Conservation (phyloP, 208 protist genomes). For the Wallacemonas sp. region DNA sequence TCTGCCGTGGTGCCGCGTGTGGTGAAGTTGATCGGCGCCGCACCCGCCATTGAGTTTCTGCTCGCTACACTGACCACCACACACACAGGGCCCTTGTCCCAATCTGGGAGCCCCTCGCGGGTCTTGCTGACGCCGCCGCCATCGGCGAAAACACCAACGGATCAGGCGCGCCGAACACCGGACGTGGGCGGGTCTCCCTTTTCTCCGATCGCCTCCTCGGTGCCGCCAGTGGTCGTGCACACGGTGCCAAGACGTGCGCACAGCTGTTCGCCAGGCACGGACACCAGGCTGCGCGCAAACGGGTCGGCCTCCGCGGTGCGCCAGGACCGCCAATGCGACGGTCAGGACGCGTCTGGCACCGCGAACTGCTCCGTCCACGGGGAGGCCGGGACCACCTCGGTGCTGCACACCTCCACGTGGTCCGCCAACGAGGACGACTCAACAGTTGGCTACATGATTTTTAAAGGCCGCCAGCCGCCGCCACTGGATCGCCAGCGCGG, state of each 20-base stretch:
- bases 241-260: not conserved
- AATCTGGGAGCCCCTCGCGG: not conserved
- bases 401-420: conserved; percentile 12
- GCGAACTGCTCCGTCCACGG: too few species aligned
- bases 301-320: not conserved
- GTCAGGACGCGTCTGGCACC: not conserved
- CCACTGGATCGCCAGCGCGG: too few species aligned
- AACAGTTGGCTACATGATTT: conserved; percentile 9
- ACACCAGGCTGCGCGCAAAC: not conserved
- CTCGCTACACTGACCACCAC: not conserved
- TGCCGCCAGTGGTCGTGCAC: conserved; percentile 2
- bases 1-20: not conserved
- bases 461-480: conserved; percentile 7
- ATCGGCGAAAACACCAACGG: not conserved
- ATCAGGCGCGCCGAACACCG: not conserved
- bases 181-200: not conserved
- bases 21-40: not conserved
- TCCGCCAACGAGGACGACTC: conserved; percentile 7
- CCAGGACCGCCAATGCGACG: too few species aligned
- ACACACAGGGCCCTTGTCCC: too few species aligned
- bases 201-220: not conserved
- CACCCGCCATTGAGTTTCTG: not conserved
- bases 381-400: too few species aligned
- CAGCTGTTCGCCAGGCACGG: not conserved
- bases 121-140: conserved; percentile 6